Conservation (phyloP, 2,329 filamentous ascomycete genomes). For the Pyrenophora teres region DNA sequence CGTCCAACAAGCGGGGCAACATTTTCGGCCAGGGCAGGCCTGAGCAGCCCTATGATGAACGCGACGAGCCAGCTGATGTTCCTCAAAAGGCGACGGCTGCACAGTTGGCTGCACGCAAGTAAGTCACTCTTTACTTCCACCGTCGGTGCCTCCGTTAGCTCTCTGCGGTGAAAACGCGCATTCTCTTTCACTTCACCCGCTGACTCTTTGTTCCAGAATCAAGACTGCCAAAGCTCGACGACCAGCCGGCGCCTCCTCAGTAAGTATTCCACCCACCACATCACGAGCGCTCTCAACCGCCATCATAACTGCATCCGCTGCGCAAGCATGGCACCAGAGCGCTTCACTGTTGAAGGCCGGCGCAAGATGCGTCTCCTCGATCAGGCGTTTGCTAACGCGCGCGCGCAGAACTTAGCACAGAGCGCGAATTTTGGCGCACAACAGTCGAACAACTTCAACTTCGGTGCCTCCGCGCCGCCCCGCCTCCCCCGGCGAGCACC, state of each 20-base stretch:
- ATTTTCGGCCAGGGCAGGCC: conserved; percentile 37
- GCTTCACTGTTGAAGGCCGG: conserved; percentile 13
- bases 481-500: too few species aligned
- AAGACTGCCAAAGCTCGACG: conserved; percentile 34
- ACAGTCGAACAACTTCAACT: conserved; percentile 27
- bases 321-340: conserved; percentile 9
- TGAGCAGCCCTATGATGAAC: conserved; percentile 35
- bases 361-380: conserved; percentile 15
- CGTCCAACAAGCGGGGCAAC: conserved; percentile 32
- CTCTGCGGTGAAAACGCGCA: conserved; percentile 4
- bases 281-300: conserved; percentile 4
- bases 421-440: conserved; percentile 28
- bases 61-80: conserved; percentile 49
- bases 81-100: conserved; percentile 59
- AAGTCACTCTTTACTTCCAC: conserved; percentile 42
- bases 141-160: neutral
- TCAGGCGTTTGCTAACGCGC: conserved; percentile 25
- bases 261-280: conserved; percentile 27
- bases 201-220: conserved; percentile 33
- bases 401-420: conserved; percentile 26
- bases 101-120: conserved; percentile 61
- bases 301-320: conserved; percentile 4
- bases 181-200: conserved; percentile 13
- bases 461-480: conserved; percentile 32
- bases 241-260: conserved; percentile 29